Conservation (phyloP, 73 alveolate species). For the Loxodes magnus region DNA sequence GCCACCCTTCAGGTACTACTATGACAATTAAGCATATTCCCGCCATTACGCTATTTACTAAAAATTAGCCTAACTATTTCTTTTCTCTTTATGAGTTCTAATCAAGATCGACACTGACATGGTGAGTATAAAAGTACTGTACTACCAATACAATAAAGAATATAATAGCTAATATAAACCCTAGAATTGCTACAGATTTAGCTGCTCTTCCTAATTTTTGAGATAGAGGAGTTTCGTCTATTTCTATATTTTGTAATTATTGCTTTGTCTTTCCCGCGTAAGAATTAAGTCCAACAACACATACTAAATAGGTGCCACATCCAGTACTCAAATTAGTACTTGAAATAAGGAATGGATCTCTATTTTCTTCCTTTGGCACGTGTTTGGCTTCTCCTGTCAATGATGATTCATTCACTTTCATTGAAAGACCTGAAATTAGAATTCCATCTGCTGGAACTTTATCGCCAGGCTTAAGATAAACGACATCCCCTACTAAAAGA, state of each 20-base stretch:
- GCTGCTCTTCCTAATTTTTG: constrained; percentile 80
- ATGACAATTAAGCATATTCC: constrained; percentile 84
- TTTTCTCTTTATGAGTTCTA: too few species aligned
- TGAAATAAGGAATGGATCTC: constrained; percentile 53
- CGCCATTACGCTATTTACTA: constrained; percentile 36
- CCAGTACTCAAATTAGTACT: constrained; percentile 73
- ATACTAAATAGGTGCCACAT: constrained; percentile 61
- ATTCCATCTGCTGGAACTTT: constrained; percentile 40
- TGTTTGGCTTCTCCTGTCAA: constrained; percentile 59
- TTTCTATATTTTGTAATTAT: constrained; percentile 47
- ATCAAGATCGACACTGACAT: too few species aligned
- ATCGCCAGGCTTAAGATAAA: constrained; percentile 62
- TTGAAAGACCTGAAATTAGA: constrained; percentile 31
- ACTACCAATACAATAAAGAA: constrained; percentile 62
- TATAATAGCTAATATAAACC: constrained; percentile 58
- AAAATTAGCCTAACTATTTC: too few species aligned
- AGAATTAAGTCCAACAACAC: constrained; percentile 32
- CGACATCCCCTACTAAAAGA: constrained; percentile 84
- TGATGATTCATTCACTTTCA: constrained; percentile 43
- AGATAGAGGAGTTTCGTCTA: constrained; percentile 74
- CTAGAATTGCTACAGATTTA: constrained; percentile 58
- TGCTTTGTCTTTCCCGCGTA: constrained; percentile 40
- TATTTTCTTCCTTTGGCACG: constrained; percentile 20
- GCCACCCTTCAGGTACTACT: constrained; percentile 97
- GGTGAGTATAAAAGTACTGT: not conserved